Evolutionary conservation across 2,329 filamentous ascomycete species (phyloP).

Genomic region (Gaeumannomyces sp.): DNA sequence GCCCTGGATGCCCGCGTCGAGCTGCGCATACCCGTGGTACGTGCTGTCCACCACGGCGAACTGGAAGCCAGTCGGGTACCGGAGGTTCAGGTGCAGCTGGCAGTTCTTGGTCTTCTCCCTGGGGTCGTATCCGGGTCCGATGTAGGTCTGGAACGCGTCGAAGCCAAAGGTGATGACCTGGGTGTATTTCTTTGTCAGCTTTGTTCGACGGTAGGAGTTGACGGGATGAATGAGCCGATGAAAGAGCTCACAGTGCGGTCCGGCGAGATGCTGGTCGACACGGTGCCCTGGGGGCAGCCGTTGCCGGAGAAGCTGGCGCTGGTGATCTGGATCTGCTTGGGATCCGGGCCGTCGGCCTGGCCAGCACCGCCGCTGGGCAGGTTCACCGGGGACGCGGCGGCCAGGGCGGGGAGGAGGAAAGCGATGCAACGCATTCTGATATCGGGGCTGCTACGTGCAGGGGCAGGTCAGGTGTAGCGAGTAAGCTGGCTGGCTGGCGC

Average conservation of each 20-base stretch:
- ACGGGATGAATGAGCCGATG: neutral
- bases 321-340: constrained; percentile 34
- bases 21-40: constrained; percentile 42
- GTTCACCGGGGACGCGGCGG: constrained; percentile 28
- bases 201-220: neutral
- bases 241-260: constrained; percentile 31
- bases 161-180: constrained; percentile 42
- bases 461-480: neutral
- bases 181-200: neutral
- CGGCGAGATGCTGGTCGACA: constrained; percentile 35
- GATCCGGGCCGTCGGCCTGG: constrained; percentile 28
- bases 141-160: constrained; percentile 41
- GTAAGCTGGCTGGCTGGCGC: neutral
- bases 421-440: constrained; percentile 32
- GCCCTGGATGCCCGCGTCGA: constrained; percentile 37
- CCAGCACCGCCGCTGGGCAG: constrained; percentile 17
- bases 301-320: constrained; percentile 35
- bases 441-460: neutral
- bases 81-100: constrained; percentile 39
- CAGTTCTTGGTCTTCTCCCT: constrained; percentile 39
- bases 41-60: constrained; percentile 39
- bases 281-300: constrained; percentile 37
- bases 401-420: constrained; percentile 30
- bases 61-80: constrained; percentile 41
- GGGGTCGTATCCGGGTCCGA: constrained; percentile 32